phyloP scores from a whole-genome alignment of 75 land plant genomes.

The Adiantum capillusveneris region DNA sequence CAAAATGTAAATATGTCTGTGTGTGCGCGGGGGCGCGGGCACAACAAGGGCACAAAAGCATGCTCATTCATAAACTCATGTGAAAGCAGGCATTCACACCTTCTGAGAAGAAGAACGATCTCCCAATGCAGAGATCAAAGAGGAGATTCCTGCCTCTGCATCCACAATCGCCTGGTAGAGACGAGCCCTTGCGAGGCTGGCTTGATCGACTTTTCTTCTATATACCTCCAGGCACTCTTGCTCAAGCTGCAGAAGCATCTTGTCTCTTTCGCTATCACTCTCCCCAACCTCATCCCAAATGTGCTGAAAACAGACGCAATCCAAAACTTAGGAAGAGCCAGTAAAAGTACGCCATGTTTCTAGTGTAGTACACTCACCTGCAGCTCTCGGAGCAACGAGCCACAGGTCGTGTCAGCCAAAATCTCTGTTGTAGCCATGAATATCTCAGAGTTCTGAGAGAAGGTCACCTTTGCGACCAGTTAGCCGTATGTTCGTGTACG shows the following conservation, averaged over 20 bases:
- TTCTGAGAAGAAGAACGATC: constrained; percentile 31
- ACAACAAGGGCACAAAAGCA: neutral
- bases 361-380: constrained; percentile 32
- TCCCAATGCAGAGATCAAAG: constrained; percentile 72
- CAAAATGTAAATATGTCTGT: too few relatives aligned
- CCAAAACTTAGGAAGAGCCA: too few relatives aligned
- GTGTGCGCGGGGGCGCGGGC: too few relatives aligned
- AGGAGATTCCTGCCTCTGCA: constrained; percentile 67
- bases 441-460: too few relatives aligned
- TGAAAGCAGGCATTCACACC: neutral
- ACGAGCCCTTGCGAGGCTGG: constrained; percentile 65
- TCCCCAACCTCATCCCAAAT: constrained; percentile 99
- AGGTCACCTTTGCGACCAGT: too few relatives aligned
- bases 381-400: constrained; percentile 55
- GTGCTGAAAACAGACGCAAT: constrained; percentile 29
- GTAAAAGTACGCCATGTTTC: too few relatives aligned
- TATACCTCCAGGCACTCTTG: constrained; percentile 96
- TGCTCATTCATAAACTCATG: neutral
- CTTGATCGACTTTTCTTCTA: constrained; percentile 87
- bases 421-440: too few relatives aligned
- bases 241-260: constrained; percentile 91
- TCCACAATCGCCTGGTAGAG: constrained; percentile 84
- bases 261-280: constrained; percentile 82
- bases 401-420: constrained; percentile 48
- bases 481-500: too few relatives aligned